Percentiles rank a stretch among this genome's conserved stretches.
Evolutionary conservation across 2,329 filamentous ascomycete genomes (phyloP).

Genomic region (Botrytis elliptica): DNA sequence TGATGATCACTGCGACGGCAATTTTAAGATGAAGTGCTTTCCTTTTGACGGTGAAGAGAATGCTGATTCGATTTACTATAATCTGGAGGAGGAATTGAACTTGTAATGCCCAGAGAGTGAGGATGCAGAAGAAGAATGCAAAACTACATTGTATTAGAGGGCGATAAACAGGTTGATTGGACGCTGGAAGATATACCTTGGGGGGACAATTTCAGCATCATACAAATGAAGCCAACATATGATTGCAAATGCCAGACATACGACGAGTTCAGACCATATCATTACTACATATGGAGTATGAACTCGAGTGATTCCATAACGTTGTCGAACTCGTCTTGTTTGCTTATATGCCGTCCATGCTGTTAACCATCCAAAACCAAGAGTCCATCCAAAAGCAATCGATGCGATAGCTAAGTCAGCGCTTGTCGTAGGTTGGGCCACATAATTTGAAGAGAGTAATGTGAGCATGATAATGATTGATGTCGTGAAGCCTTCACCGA

Average conservation of each 20-base stretch:
- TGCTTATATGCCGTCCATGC: slow-evolving; percentile 41
- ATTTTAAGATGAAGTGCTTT: slow-evolving; percentile 47
- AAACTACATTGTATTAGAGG: background rate
- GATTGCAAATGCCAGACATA: slow-evolving; percentile 43
- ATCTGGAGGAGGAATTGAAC: slow-evolving; percentile 55
- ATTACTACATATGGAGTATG: slow-evolving; percentile 37
- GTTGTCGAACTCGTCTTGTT: slow-evolving; percentile 38
- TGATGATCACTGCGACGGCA: slow-evolving; percentile 41
- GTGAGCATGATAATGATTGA: background rate
- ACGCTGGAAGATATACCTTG: background rate
- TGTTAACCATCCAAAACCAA: slow-evolving; percentile 42
- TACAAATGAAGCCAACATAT: slow-evolving; percentile 27
- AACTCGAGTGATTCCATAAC: slow-evolving; percentile 35
- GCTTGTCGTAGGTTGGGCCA: slow-evolving; percentile 20
- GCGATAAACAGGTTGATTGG: too few species aligned
- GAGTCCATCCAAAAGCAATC: slow-evolving; percentile 42
- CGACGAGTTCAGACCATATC: slow-evolving; percentile 45
- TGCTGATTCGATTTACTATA: slow-evolving; percentile 53
- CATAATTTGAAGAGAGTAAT: slow-evolving; percentile 18
- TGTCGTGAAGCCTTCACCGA: background rate
- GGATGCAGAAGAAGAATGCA: slow-evolving; percentile 25
- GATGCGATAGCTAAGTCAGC: slow-evolving; percentile 42
- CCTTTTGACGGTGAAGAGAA: slow-evolving; percentile 46
- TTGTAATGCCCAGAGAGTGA: slow-evolving; percentile 28
- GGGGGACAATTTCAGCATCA: background rate